Evolutionary conservation across 1,284 basidiomycete species (phyloP).

Genomic region (Meira nashicola): DNA sequence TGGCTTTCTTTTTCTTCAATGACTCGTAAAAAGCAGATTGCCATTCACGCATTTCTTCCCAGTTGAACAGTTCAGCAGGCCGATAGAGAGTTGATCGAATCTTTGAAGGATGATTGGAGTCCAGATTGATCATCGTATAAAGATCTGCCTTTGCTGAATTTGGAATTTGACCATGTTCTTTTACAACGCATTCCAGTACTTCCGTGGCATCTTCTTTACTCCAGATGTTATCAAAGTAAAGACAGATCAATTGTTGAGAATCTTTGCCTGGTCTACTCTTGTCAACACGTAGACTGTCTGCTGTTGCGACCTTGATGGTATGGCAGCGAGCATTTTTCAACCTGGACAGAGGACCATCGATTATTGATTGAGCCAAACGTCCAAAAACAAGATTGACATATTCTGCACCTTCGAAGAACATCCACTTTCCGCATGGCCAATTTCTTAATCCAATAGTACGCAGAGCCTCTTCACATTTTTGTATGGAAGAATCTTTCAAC

Average conservation of each 20-base stretch:
- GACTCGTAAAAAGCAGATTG: background rate
- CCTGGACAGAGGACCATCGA: slow-evolving; percentile 4
- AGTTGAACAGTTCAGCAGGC: slow-evolving; percentile 5
- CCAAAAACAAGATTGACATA: slow-evolving; percentile 5
- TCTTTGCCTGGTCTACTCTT: background rate
- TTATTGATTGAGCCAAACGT: slow-evolving; percentile 3
- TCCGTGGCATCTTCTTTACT: background rate
- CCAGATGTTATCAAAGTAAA: slow-evolving; percentile 8
- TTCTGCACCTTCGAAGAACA: slow-evolving; percentile 7
- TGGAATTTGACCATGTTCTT: slow-evolving; percentile 8
- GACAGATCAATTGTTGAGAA: background rate
- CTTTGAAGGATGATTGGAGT: slow-evolving; percentile 8
- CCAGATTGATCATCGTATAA: slow-evolving; percentile 1
- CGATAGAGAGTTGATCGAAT: slow-evolving; percentile 5
- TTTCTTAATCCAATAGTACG: background rate
- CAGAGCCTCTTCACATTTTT: background rate
- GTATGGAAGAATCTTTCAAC: background rate
- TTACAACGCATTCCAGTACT: slow-evolving; percentile 6
- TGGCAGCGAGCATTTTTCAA: background rate
- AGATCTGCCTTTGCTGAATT: slow-evolving; percentile 8
- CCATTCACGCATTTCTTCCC: slow-evolving; percentile 1
- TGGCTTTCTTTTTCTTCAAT: background rate
- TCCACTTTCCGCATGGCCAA: slow-evolving; percentile 4
- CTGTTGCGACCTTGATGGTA: slow-evolving; percentile 5
- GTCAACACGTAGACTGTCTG: background rate